A percentile compares a stretch with the other conserved stretches of the same genome.
phyloP scores from a whole-genome alignment of 202 grass and related monocot species.

The Carex sylvatica region DNA sequence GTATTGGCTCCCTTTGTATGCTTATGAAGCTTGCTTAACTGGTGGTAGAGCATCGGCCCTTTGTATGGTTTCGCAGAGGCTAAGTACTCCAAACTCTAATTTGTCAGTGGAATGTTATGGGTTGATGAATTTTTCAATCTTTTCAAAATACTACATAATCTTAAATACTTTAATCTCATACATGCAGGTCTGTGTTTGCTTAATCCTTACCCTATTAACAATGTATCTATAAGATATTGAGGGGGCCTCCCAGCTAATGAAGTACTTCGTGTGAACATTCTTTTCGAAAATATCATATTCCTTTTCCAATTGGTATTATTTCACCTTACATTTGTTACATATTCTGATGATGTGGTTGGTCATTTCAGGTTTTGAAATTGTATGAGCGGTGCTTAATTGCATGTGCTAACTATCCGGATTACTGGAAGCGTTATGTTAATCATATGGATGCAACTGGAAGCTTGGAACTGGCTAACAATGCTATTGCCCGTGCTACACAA shows the following conservation, averaged over 20 bases:
- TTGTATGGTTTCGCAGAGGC: conserved; percentile 98
- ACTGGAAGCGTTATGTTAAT: conserved; percentile 94
- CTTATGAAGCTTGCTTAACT: conserved; percentile 98
- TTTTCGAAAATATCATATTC: conserved; percentile 60
- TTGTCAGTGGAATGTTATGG: conserved; percentile 98
- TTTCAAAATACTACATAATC: conserved; percentile 50
- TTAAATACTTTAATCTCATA: conserved; percentile 98
- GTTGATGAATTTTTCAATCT: conserved; percentile 57
- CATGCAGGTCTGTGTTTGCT: conserved; percentile 99
- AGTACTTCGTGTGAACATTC: conserved; percentile 97
- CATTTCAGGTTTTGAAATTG: conserved; percentile 99
- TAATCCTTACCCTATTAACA: conserved; percentile 98
- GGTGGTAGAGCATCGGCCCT: conserved; percentile 90
- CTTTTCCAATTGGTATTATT: conserved; percentile 34
- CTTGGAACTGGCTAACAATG: conserved; percentile 94
- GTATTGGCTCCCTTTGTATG: conserved; percentile 82
- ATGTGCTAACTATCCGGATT: conserved; percentile 93
- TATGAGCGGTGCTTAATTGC: conserved; percentile 98
- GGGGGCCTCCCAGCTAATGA: conserved; percentile 95
- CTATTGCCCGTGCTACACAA: conserved; percentile 88
- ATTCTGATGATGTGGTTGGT: conserved; percentile 40
- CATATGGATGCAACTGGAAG: conserved; percentile 87
- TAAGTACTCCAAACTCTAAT: conserved; percentile 99
- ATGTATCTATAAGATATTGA: conserved; percentile 95
- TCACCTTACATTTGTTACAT: conserved; percentile 12